Percentiles rank a stretch among this genome's conserved stretches.
These are phyloP conservation scores for Paramecium biaurelia DNA, from an alignment of 73 alveolate species.

Conservation along the genomic window DNA sequence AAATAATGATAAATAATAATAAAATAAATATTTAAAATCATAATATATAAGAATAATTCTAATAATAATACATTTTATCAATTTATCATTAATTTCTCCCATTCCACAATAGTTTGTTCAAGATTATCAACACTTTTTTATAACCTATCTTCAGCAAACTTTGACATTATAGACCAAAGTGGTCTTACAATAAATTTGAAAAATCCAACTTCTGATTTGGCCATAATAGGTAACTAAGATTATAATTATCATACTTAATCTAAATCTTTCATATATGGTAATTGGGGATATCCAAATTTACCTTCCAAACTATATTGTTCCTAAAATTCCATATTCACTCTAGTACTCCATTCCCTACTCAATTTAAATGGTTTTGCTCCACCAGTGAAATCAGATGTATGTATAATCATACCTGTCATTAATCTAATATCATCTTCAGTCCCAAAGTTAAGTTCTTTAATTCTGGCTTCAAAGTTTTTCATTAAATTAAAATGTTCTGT, in stretches of 20 bases:
- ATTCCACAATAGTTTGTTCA: constrained; percentile 54
- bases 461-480: constrained; percentile 40
- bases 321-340: constrained; percentile 55
- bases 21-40: background rate
- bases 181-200: constrained; percentile 61
- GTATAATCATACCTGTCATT: constrained; percentile 60
- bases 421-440: constrained; percentile 45
- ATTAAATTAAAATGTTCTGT: constrained; percentile 58
- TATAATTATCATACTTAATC: constrained; percentile 46
- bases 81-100: constrained; percentile 44
- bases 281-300: constrained; percentile 43
- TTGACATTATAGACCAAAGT: constrained; percentile 35
- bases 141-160: constrained; percentile 41
- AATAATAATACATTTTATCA: background rate
- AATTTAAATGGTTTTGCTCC: constrained; percentile 52
- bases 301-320: constrained; percentile 55
- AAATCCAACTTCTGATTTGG: constrained; percentile 59
- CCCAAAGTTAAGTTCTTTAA: background rate
- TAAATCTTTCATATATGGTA: constrained; percentile 59
- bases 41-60: background rate
- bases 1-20: constrained; percentile 12
- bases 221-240: constrained; percentile 51
- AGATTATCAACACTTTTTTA: constrained; percentile 47
- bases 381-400: constrained; percentile 58
- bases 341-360: constrained; percentile 35